Conservation (phyloP, 345 rosid genomes). For the Euphorbia peplus region DNA sequence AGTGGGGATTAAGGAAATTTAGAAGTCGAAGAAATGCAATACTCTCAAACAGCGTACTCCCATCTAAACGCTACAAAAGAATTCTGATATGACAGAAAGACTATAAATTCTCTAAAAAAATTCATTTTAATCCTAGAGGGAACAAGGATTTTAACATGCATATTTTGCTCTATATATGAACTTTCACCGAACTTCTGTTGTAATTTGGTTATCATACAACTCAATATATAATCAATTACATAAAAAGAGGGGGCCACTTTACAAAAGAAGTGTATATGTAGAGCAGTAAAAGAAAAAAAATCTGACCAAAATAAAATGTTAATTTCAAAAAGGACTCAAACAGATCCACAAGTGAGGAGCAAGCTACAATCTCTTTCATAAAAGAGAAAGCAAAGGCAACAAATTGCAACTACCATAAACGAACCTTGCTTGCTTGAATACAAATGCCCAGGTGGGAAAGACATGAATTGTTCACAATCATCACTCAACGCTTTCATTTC, state of each 20-base stretch:
- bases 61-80: neutral
- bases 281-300: neutral
- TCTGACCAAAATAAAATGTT: neutral
- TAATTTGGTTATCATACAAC: neutral
- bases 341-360: neutral
- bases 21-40: neutral
- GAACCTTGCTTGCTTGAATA: conserved; percentile 90
- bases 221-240: neutral
- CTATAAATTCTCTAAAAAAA: neutral
- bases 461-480: conserved; percentile 72
- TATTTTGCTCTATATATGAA: neutral
- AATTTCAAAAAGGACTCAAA: neutral
- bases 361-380: neutral
- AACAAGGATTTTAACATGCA: neutral
- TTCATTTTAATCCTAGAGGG: neutral
- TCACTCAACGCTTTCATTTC: conserved; percentile 93
- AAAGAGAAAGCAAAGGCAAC: neutral
- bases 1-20: neutral
- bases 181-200: neutral
- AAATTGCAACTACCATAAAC: conserved; percentile 14
- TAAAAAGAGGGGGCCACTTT: neutral
- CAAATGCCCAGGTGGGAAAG: conserved; percentile 71
- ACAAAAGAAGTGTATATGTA: neutral
- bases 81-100: neutral
- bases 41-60: neutral